Evolutionary conservation across 1,139 yeast species (phyloP).

Genomic region (Zygosaccharomyces pseudobailii): DNA sequence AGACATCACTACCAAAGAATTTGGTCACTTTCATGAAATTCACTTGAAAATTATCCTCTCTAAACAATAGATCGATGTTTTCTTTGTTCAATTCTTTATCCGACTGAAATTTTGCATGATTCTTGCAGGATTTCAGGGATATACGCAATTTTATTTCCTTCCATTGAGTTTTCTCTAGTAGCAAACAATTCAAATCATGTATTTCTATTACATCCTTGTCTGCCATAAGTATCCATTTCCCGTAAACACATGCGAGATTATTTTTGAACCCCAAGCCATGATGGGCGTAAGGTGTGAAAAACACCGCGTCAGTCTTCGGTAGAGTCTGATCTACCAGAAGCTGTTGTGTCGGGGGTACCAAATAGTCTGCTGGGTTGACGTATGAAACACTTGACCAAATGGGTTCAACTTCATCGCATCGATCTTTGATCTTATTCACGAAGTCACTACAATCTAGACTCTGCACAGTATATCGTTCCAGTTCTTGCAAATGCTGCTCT

Average conservation of each 20-base stretch:
- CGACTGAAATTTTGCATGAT: slow-evolving; percentile 1
- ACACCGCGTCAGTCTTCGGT: slow-evolving; percentile 2
- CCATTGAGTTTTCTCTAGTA: slow-evolving; percentile 4
- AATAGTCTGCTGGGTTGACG: slow-evolving; percentile 20
- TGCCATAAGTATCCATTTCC: slow-evolving; percentile 12
- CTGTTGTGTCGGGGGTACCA: slow-evolving; percentile 19
- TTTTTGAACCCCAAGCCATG: slow-evolving; percentile 11
- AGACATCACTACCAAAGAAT: slow-evolving; percentile 14
- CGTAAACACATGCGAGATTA: slow-evolving; percentile 13
- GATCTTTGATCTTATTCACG: slow-evolving; percentile 5
- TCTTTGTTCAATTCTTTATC: slow-evolving; percentile 1
- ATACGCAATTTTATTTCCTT: slow-evolving; percentile 1
- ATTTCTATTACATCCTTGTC: slow-evolving; percentile 8
- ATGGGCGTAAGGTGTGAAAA: slow-evolving; percentile 2
- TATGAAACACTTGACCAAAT: slow-evolving; percentile 19
- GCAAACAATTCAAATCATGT: slow-evolving; percentile 6
- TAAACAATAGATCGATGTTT: not conserved
- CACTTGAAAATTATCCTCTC: slow-evolving; percentile 3
- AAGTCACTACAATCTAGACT: not conserved
- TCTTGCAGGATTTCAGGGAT: slow-evolving; percentile 1
- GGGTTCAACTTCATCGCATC: slow-evolving; percentile 20
- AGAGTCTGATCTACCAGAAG: slow-evolving; percentile 14
- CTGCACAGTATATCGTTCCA: slow-evolving; percentile 1
- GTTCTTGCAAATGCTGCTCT: not conserved
- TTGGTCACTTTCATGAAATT: slow-evolving; percentile 19